Evolutionary conservation across 805 yeast genomes (phyloP), one percentile per base, ranked within the genome.

Genomic region (Teunomyces funiuensis): DNA sequence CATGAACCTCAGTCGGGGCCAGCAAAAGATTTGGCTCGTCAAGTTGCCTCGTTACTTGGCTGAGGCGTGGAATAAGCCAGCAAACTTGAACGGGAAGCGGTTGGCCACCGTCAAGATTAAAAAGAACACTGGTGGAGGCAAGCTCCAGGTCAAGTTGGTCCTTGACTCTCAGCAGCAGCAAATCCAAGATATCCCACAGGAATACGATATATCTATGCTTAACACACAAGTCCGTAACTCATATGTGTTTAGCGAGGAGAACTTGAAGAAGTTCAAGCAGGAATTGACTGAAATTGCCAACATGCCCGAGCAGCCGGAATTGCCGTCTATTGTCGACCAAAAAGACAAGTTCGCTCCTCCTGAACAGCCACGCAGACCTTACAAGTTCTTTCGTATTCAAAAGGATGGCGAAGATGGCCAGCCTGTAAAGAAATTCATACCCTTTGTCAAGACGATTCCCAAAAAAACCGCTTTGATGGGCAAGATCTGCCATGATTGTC

Each of bases 401-500:
- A 66, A 66, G 49, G 62, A 61, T 40, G 54, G 45, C 14, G 49
- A 42, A 33, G 50, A 50, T 42, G 47, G 59, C 31, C 44, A 61
- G 40, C 53, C 59, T 37, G 46, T 45, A n/a, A 53, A 50, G 40
- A 62, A 82, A 54, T 77, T 71, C 46, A 76, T 83, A n/a, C 95
- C 95, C 9, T 87, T 80, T 60, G 90, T 88, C 9, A 85, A 83
- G 61, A 86, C 95, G 0, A 87, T 88, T 42, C 96, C 96, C 0
- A 89, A 69, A 82, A 86, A 87, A 54, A 90, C 99, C 0, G 77
- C 89, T 2, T 64, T 93, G 26, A 76, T 80, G 9, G 99, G 99
- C 28, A 87, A 89, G 27, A 83, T 91, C 20, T 85, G 83, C 42
- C 97, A 93, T 60, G 99, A 93, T 59, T 90, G 97, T 61, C 87